Percentiles rank a stretch among this genome's conserved stretches.
Evolutionary conservation across 306 rosid genomes (phyloP).

Genomic region (Prunus fruticosa): DNA sequence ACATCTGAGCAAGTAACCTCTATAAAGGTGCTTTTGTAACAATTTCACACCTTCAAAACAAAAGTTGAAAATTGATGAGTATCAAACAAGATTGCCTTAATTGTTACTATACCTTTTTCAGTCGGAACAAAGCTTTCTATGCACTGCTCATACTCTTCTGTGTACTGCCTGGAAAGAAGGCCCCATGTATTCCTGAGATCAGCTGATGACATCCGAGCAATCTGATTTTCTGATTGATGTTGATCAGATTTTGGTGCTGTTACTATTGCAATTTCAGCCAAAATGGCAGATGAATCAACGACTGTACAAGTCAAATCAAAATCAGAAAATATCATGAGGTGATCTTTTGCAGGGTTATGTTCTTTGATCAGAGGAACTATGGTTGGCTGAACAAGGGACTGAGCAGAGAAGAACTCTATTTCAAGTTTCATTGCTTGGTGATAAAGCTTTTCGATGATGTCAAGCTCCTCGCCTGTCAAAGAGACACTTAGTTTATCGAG

Average conservation of each 20-base stretch:
- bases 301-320: constrained; percentile 94
- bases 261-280: constrained; percentile 92
- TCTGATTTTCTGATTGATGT: constrained; percentile 59
- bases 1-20: neutral
- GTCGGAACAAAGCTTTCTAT: constrained; percentile 70
- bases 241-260: constrained; percentile 86
- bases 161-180: constrained; percentile 69
- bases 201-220: constrained; percentile 66
- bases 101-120: constrained; percentile 49
- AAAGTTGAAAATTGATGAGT: neutral
- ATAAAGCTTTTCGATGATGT: constrained; percentile 90
- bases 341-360: constrained; percentile 63
- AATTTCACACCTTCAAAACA: neutral
- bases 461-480: constrained; percentile 99
- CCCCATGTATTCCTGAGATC: constrained; percentile 85
- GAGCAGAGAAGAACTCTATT: constrained; percentile 79
- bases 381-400: constrained; percentile 78
- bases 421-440: constrained; percentile 95
- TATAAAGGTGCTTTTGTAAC: neutral
- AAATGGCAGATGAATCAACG: constrained; percentile 94
- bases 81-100: constrained; percentile 8
- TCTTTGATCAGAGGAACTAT: constrained; percentile 72
- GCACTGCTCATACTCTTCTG: constrained; percentile 92
- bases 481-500: constrained; percentile 91
- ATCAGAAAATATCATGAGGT: constrained; percentile 77